These are phyloP conservation scores for Hydnomerulius pinastri DNA, from an alignment of 768 basidiomycete genomes.

Conservation along the genomic window DNA sequence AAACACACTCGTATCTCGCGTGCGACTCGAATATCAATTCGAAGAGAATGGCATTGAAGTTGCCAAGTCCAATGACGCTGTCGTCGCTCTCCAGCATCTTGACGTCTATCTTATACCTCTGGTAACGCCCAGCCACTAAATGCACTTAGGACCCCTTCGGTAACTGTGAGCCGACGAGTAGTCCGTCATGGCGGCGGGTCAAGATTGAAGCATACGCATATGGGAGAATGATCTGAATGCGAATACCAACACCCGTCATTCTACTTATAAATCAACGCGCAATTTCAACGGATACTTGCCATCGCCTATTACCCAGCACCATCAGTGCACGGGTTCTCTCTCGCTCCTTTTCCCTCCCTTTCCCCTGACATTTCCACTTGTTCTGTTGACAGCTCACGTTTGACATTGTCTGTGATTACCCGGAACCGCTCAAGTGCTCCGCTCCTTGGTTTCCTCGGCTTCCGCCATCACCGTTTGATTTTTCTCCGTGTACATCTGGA, in stretches of 20 bases:
- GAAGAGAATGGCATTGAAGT: neutral
- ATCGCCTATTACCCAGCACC: neutral
- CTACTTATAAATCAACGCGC: neutral
- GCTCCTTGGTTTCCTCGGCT: neutral
- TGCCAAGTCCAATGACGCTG: neutral
- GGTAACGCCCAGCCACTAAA: neutral
- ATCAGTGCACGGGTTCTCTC: neutral
- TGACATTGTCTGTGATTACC: neutral
- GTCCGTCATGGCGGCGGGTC: conserved; percentile 7
- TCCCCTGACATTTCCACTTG: neutral
- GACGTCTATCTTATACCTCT: neutral
- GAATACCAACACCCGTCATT: neutral
- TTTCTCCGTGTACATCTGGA: neutral
- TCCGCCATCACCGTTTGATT: neutral
- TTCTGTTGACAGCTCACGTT: neutral
- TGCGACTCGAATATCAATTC: neutral
- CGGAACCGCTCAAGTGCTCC: no score
- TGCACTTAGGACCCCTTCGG: neutral
- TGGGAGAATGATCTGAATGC: neutral
- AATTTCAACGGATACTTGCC: no score
- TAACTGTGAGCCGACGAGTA: neutral
- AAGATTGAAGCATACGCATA: conserved; percentile 13
- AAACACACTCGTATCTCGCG: no score
- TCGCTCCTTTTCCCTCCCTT: neutral
- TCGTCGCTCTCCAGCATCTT: neutral